A percentile compares a stretch with the other conserved stretches of the same genome.
These are phyloP conservation scores for Xylariaceae sp. DNA, from an alignment of 2,329 filamentous ascomycete genomes.

Conservation along the genomic window DNA sequence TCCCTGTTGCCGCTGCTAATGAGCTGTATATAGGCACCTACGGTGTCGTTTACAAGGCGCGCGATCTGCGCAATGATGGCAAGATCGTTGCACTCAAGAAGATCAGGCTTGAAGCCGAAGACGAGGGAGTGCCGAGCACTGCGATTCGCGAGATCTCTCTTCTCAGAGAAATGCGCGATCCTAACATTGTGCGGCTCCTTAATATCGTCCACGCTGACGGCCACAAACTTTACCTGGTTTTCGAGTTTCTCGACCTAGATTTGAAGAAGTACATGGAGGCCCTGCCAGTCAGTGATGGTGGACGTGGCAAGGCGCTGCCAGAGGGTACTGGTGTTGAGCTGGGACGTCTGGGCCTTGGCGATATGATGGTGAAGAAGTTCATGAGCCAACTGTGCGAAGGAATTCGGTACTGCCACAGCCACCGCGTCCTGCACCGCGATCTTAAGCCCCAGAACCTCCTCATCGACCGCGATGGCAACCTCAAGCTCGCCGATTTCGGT, in stretches of 20 bases:
- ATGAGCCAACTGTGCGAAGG: constrained; percentile 84
- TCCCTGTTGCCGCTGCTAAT: constrained; percentile 8
- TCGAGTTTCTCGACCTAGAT: constrained; percentile 86
- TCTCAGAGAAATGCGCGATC: constrained; percentile 89
- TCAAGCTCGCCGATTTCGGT: constrained; percentile 88
- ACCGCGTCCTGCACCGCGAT: constrained; percentile 81
- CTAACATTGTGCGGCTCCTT: constrained; percentile 79
- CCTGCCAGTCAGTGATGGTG: constrained; percentile 75
- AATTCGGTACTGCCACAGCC: constrained; percentile 81
- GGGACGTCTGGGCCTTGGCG: constrained; percentile 65
- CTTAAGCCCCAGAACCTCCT: constrained; percentile 87
- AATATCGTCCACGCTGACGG: constrained; percentile 95
- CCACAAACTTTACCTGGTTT: constrained; percentile 90
- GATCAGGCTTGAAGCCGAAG: constrained; percentile 89
- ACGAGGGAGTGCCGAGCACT: constrained; percentile 87
- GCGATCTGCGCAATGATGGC: constrained; percentile 73
- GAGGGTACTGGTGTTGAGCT: constrained; percentile 64
- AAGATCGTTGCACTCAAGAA: constrained; percentile 92
- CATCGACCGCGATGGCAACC: constrained; percentile 79
- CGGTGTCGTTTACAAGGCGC: constrained; percentile 91
- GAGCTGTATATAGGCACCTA: constrained; percentile 64
- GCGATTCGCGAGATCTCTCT: constrained; percentile 92
- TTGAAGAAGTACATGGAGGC: constrained; percentile 97
- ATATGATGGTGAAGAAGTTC: constrained; percentile 85
- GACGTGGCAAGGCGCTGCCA: constrained; percentile 77